phyloP scores from a whole-genome alignment of 257 asterid species.

The Linderniella brevidens region DNA sequence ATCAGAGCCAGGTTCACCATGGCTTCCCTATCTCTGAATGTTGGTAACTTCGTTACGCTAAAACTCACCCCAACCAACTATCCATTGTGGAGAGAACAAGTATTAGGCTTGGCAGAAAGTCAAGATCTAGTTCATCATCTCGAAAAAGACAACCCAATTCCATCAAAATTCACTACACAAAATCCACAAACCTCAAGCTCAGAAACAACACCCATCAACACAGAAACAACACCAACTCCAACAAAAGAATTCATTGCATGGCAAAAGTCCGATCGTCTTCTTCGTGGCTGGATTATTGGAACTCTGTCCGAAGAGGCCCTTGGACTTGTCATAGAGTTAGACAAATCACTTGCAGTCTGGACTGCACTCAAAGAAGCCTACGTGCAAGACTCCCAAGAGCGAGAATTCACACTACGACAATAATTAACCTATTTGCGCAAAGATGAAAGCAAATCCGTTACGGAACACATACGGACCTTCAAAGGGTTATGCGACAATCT shows the following conservation, averaged over 20 bases:
- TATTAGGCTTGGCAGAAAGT: conserved; percentile 6
- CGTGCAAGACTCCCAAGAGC: conserved; percentile 8
- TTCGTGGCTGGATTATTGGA: conserved; percentile 6
- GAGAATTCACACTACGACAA: conserved; percentile 1
- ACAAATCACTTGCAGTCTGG: conserved; percentile 1
- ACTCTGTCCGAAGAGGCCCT: conserved; percentile 9
- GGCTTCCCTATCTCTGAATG: conserved; percentile 5
- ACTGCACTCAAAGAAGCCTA: conserved; percentile 4
- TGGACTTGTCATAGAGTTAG: conserved; percentile 7
- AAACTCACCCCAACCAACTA: conserved; percentile 3
- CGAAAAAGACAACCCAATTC: background rate
- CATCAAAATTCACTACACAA: background rate
- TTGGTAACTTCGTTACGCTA: conserved; percentile 3
- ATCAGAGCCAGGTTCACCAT: background rate
- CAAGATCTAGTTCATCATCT: conserved; percentile 5
- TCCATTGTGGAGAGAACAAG: conserved; percentile 5
- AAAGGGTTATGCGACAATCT: conserved; percentile 6
- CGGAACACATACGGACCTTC: conserved; percentile 1
- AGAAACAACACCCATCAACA: background rate
- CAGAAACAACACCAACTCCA: background rate
- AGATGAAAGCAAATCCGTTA: background rate
- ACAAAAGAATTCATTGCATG: conserved; percentile 3
- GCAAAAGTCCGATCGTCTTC: conserved; percentile 5
- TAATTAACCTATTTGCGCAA: background rate
- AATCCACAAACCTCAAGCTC: background rate